Base-by-base conservation (phyloP, 2,329 filamentous ascomycete species). In the Venturia pyrina region DNA sequence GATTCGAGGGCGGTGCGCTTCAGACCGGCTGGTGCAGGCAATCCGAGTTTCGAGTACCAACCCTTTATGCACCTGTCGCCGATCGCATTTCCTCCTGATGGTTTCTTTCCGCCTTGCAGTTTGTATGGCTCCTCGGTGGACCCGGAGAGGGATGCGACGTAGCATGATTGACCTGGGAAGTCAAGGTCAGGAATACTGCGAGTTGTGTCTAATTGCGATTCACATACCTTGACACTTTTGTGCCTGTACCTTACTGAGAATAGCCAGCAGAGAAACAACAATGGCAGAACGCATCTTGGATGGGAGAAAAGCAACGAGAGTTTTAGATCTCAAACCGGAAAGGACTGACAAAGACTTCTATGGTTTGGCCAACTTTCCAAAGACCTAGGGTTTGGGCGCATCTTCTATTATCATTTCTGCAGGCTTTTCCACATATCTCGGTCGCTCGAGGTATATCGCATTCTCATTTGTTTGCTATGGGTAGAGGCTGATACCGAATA, bases 81-180 rank as follows among this genome's bases (percentile, higher is more conserved):
- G 1, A 37, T 63, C 19, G 62, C 37, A 41, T 63, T 63, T 21
- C 62, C 62, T 21, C 62, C 62, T 37, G 40, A 1, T 21, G 62
- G 62, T 41, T 63, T 63, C 34, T 53, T 63, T n/a, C 62, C 28
- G 28, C 28, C 62, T 37, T 50, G 17, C 24, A 63, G 19, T n/a
- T 46, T 50, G 28, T 28, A 63, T 53, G 62, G 41, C 21, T 63
- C 62, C 34, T 48, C 43, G 7, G 62, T 63, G 41, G 62, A 63
- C 13, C 62, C 62, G 17, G 62, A 32, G 10, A 63, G 62, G 10
- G 32, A n/a, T 4, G 62, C 62, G 24, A 63, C 62, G 32, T 63
- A 63, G 62, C 62, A 63, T 48, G 62, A 63, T 21, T 63, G 62
- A 24, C 62, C 62, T 63, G 34, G 11, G 21, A 6, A 37, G 24